A percentile compares a stretch with the other conserved stretches of the same genome.
phyloP scores from a whole-genome alignment of 2,329 filamentous ascomycete genomes.

The Massarina eburnea region DNA sequence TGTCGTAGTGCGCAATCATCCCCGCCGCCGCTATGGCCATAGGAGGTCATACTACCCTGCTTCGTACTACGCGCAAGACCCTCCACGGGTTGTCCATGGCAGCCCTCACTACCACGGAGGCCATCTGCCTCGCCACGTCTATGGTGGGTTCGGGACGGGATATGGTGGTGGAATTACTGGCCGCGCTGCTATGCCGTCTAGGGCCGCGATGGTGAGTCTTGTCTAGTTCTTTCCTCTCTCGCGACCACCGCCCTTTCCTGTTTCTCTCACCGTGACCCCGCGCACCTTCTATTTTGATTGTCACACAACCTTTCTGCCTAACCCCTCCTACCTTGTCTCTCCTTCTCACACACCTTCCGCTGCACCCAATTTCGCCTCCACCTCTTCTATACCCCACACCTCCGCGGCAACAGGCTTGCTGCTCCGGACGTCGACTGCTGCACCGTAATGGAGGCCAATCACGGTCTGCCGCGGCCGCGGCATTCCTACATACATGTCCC shows the following conservation, averaged over 20 bases:
- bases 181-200: constrained; percentile 20
- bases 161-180: constrained; percentile 17
- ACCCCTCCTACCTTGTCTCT: constrained; percentile 1
- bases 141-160: constrained; percentile 8
- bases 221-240: constrained; percentile 12
- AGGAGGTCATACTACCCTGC: constrained; percentile 30
- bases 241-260: constrained; percentile 11
- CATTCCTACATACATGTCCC: constrained; percentile 36
- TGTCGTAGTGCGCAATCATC: constrained; percentile 4
- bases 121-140: constrained; percentile 1
- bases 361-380: constrained; percentile 10
- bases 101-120: neutral
- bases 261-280: constrained; percentile 15
- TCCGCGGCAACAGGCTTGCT: neutral
- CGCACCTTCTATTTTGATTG: constrained; percentile 11
- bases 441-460: constrained; percentile 11
- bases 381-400: constrained; percentile 10
- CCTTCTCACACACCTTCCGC: constrained; percentile 5
- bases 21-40: constrained; percentile 19
- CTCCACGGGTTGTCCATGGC: constrained; percentile 6
- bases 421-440: neutral
- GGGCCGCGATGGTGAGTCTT: constrained; percentile 27
- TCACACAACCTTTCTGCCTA: neutral
- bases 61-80: constrained; percentile 26
- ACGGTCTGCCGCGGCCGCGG: constrained; percentile 32